phyloP scores from a whole-genome alignment of 2,329 filamentous ascomycete species.

The Cordyceps javanica region DNA sequence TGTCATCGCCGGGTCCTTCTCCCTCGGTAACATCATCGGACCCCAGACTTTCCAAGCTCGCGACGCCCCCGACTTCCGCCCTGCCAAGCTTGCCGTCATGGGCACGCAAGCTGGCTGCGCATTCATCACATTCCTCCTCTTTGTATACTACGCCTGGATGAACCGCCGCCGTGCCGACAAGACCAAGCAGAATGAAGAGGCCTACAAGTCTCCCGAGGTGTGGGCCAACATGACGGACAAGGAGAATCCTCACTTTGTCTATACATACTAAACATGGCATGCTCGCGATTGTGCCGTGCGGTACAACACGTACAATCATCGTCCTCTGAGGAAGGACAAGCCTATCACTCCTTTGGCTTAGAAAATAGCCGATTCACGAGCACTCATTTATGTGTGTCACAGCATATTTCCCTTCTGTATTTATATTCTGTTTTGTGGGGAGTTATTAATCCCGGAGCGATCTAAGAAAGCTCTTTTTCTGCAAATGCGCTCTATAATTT shows the following conservation, averaged over 20 bases:
- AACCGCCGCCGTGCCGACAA: conserved; percentile 33
- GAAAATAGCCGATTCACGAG: not conserved
- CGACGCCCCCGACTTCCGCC: conserved; percentile 46
- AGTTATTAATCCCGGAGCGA: not conserved
- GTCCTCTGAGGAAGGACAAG: not conserved
- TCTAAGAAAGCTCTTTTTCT: not conserved
- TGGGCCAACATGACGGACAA: conserved; percentile 49
- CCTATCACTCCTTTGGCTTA: not conserved
- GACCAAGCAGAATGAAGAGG: conserved; percentile 31
- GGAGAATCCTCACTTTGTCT: conserved; percentile 52
- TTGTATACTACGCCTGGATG: conserved; percentile 45
- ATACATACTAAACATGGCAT: conserved; percentile 33
- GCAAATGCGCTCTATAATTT: not conserved
- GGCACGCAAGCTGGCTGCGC: conserved; percentile 41
- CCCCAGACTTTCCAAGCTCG: conserved; percentile 48
- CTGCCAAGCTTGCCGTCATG: conserved; percentile 50
- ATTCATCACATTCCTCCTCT: conserved; percentile 35
- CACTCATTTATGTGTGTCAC: not conserved
- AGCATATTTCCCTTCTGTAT: no score
- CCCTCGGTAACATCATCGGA: conserved; percentile 50
- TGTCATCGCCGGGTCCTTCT: conserved; percentile 44
- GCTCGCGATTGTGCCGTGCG: not conserved
- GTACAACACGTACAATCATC: not conserved
- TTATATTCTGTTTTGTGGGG: not conserved
- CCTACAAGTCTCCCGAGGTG: conserved; percentile 33